These are phyloP conservation scores for Bolboschoenoplectus hybrid DNA, from an alignment of 202 grass and related monocot genomes.

Conservation along the genomic window DNA sequence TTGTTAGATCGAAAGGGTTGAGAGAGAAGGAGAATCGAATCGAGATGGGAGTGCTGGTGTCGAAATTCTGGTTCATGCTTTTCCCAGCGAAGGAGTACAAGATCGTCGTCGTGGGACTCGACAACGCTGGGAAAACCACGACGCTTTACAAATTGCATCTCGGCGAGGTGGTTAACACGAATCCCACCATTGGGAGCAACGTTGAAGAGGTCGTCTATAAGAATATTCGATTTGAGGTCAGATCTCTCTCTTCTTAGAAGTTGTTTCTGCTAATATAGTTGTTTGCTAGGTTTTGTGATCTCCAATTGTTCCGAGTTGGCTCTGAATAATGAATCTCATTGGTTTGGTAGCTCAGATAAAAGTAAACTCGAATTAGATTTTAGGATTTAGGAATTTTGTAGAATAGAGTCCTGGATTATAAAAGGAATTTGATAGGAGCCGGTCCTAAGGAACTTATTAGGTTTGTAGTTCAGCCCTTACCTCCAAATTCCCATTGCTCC, in stretches of 20 bases:
- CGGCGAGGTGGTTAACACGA: slow-evolving; percentile 91
- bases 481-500: neutral
- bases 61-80: slow-evolving; percentile 92
- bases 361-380: neutral
- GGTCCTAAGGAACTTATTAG: neutral
- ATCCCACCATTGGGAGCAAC: slow-evolving; percentile 95
- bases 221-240: slow-evolving; percentile 95
- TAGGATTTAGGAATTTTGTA: neutral
- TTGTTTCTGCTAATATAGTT: neutral
- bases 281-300: neutral
- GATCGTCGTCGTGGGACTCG: slow-evolving; percentile 92
- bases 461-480: neutral
- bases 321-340: neutral
- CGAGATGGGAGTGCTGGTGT: slow-evolving; percentile 78
- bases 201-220: slow-evolving; percentile 99
- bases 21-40: neutral
- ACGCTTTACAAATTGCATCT: slow-evolving; percentile 97
- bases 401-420: neutral
- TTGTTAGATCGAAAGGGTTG: slow-evolving; percentile 7
- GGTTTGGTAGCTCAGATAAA: neutral
- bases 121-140: slow-evolving; percentile 96
- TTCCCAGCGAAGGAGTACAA: slow-evolving; percentile 98
- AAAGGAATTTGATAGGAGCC: neutral
- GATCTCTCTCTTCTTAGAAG: neutral
- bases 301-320: neutral